Conservation (phyloP, 306 rosid species). For the Acmispon strigosus region DNA sequence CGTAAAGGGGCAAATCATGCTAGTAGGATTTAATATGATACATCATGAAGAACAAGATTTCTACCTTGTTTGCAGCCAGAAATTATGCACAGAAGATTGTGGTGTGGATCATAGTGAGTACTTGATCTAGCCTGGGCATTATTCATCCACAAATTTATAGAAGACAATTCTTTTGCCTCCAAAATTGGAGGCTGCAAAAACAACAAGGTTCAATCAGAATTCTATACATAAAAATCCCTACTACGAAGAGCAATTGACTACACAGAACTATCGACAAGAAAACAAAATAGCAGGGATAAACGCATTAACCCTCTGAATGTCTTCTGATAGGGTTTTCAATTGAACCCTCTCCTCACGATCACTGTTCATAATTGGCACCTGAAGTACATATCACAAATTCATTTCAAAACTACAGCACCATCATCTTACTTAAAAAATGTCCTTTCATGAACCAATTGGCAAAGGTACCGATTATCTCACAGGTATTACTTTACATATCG, state of each 20-base stretch:
- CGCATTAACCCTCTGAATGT: constrained; percentile 52
- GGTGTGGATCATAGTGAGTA: constrained; percentile 96
- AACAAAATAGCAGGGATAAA: constrained; percentile 16
- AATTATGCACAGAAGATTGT: constrained; percentile 80
- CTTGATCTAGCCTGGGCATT: constrained; percentile 78
- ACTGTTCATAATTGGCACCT: constrained; percentile 70
- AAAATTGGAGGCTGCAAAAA: constrained; percentile 62
- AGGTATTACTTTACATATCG: constrained; percentile 3
- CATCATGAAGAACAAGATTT: background rate
- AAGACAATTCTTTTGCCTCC: constrained; percentile 52
- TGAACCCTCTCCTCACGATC: constrained; percentile 63
- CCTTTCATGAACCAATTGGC: constrained; percentile 10
- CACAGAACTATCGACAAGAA: background rate
- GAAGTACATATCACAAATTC: constrained; percentile 14
- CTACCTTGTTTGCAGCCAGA: constrained; percentile 74
- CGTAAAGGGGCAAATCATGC: background rate
- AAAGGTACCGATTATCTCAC: constrained; percentile 3
- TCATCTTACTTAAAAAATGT: background rate
- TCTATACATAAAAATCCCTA: background rate
- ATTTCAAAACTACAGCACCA: background rate
- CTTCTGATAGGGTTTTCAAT: constrained; percentile 53
- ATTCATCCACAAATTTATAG: constrained; percentile 96
- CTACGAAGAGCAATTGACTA: background rate
- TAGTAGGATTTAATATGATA: background rate
- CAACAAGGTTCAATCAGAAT: constrained; percentile 10